Percentiles rank a stretch among this genome's conserved stretches.
phyloP scores from a whole-genome alignment of 495 filamentous ascomycete genomes.

The Elasticomyces elasticus region DNA sequence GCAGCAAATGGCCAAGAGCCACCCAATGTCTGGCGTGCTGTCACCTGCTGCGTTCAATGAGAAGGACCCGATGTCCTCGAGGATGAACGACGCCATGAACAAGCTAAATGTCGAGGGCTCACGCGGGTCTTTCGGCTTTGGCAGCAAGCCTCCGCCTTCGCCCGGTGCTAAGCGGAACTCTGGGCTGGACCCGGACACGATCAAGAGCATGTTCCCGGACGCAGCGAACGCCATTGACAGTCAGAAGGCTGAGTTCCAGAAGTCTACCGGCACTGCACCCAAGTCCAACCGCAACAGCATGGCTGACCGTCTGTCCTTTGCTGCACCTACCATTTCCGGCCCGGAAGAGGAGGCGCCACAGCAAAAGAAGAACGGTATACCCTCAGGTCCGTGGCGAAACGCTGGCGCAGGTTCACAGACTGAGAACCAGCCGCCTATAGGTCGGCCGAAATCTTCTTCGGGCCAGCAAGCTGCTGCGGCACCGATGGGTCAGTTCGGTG shows the following conservation, averaged over 20 bases:
- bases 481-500: slow-evolving; percentile 79
- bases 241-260: slow-evolving; percentile 93
- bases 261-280: slow-evolving; percentile 82
- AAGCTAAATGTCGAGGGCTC: slow-evolving; percentile 80
- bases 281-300: slow-evolving; percentile 90
- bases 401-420: neutral
- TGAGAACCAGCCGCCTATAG: slow-evolving; percentile 45
- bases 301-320: slow-evolving; percentile 68
- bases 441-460: slow-evolving; percentile 86
- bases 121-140: slow-evolving; percentile 64
- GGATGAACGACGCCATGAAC: slow-evolving; percentile 93
- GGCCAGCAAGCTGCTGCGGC: slow-evolving; percentile 53
- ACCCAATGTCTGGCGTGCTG: slow-evolving; percentile 92
- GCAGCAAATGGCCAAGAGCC: slow-evolving; percentile 95
- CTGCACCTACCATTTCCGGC: slow-evolving; percentile 66
- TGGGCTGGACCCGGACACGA: slow-evolving; percentile 80
- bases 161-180: slow-evolving; percentile 79
- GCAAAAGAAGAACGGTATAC: slow-evolving; percentile 35
- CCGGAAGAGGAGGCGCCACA: slow-evolving; percentile 33
- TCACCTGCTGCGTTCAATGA: slow-evolving; percentile 92
- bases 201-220: slow-evolving; percentile 98
- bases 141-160: slow-evolving; percentile 60
- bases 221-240: slow-evolving; percentile 94
- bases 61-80: slow-evolving; percentile 97
- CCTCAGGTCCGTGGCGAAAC: slow-evolving; percentile 54